Evolutionary conservation across 495 filamentous ascomycete genomes (phyloP), one percentile per base, ranked within the genome.

Genomic region (Amphirosellinia nigrospora): DNA sequence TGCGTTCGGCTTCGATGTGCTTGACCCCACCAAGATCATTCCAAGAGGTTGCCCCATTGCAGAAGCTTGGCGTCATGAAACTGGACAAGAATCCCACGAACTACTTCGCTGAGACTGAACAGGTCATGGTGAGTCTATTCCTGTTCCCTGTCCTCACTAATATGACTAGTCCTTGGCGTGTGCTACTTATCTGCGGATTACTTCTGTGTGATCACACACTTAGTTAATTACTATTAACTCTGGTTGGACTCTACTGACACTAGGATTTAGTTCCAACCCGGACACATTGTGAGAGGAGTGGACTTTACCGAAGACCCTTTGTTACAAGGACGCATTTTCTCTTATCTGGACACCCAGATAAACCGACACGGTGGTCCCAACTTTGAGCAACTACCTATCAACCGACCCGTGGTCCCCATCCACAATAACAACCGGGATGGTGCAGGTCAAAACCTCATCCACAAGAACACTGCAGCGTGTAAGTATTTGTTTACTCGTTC

Each of bases 61-160:
- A 86, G 13, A 83, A 81, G 23, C 77, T 94, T 30, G 91, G 92
- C 58, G 86, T 89, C 70, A 82, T 94, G 82, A 87, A 86, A 43
- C 78, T 94, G 48, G 87, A 93, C 81, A 86, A 82, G 43, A 94
- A 94, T 79, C 88, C 90, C 0, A 82, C 77, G 38, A 93, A 94
- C 80, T 94, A 91, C 83, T 94, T 94, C 76, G 90, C 92, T 11
- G 92, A 93, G 77, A 91, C 90, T 0, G 92, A 93, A 77, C 90
- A 93, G 77, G 79, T 88, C 73, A 89, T 89, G 87, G 88, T 90
- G 78, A 58, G 83, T 80, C n/a, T n/a, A n/a, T n/a, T n/a, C n/a
- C n/a, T n/a, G n/a, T n/a, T n/a, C n/a, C n/a, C n/a, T n/a, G n/a
- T n/a, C n/a, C n/a, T n/a, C n/a, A n/a, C n/a, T n/a, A n/a, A n/a